Percentiles rank a stretch among this genome's conserved stretches.
Conservation (phyloP, 2,329 filamentous ascomycete species). For the Scedosporium minutisporum region DNA sequence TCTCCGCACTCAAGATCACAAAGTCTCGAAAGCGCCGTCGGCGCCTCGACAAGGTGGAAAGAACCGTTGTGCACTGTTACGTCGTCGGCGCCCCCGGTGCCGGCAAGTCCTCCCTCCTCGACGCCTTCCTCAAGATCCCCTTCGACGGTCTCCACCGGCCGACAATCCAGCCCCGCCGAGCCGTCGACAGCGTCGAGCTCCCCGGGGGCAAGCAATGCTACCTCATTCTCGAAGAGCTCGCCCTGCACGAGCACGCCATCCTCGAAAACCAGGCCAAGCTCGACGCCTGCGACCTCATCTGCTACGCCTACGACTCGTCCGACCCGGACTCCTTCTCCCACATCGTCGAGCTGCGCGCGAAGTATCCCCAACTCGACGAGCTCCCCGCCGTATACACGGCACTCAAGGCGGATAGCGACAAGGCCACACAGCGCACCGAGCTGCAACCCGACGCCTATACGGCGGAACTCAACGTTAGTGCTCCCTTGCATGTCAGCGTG, state of each 20-base stretch:
- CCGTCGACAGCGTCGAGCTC: constrained; percentile 93
- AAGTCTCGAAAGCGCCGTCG: constrained; percentile 80
- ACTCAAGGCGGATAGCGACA: constrained; percentile 89
- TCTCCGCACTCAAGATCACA: constrained; percentile 81
- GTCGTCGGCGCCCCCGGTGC: constrained; percentile 76
- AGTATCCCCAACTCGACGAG: constrained; percentile 76
- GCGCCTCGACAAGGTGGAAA: constrained; percentile 75
- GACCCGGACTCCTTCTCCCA: constrained; percentile 94
- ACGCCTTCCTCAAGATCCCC: constrained; percentile 81
- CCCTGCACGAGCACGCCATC: constrained; percentile 89
- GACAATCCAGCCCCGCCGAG: constrained; percentile 87
- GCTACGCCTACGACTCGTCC: constrained; percentile 93
- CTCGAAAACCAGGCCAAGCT: constrained; percentile 85
- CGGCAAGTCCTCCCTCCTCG: constrained; percentile 84
- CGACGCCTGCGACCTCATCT: constrained; percentile 86
- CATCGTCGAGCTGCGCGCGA: constrained; percentile 69
- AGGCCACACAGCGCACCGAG: constrained; percentile 90
- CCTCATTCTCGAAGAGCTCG: constrained; percentile 87
- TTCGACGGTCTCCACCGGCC: constrained; percentile 80
- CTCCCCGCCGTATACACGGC: constrained; percentile 87
- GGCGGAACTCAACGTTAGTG: constrained; percentile 72
- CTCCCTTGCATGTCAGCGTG: constrained; percentile 87
- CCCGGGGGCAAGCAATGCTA: constrained; percentile 96
- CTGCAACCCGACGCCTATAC: constrained; percentile 90
- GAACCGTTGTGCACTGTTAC: constrained; percentile 91